phyloP scores from a whole-genome alignment of 2,329 filamentous ascomycete genomes.

The Amauroascus verrucosus region DNA sequence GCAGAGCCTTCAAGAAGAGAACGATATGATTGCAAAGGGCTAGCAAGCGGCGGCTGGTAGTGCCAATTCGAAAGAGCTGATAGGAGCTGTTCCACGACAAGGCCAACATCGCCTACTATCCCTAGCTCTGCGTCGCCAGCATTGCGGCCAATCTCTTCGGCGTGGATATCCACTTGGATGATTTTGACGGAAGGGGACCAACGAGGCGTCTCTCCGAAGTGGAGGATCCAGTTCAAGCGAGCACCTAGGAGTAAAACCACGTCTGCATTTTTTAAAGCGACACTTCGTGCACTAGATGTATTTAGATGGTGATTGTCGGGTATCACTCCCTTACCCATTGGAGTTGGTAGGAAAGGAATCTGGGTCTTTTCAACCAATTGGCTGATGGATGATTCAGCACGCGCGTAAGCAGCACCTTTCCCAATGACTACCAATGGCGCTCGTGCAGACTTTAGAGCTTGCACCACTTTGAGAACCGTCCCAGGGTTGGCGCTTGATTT shows the following conservation, averaged over 20 bases:
- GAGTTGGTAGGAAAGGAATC: conserved; percentile 48
- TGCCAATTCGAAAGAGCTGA: conserved; percentile 36
- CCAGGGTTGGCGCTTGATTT: conserved; percentile 38
- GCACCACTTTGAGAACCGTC: conserved; percentile 34
- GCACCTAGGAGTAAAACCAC: conserved; percentile 47
- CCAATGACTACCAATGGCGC: conserved; percentile 46
- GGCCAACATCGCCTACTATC: conserved; percentile 43
- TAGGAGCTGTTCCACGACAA: conserved; percentile 41
- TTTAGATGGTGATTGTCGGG: conserved; percentile 46
- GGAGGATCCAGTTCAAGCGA: conserved; percentile 49
- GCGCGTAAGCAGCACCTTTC: conserved; percentile 47
- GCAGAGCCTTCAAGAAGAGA: conserved; percentile 24
- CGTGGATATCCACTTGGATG: conserved; percentile 46
- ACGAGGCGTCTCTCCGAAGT: conserved; percentile 47
- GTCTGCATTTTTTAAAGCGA: conserved; percentile 45
- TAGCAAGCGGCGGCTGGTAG: conserved; percentile 30
- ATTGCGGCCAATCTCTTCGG: conserved; percentile 47
- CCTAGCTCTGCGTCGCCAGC: conserved; percentile 39
- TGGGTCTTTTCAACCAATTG: conserved; percentile 39
- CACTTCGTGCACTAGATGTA: conserved; percentile 44
- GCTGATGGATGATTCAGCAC: conserved; percentile 39
- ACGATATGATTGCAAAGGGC: conserved; percentile 28
- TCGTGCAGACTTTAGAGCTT: conserved; percentile 40
- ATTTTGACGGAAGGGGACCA: conserved; percentile 42
- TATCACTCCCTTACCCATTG: conserved; percentile 50